These are phyloP conservation scores for Hymenotorrendiella dingleyae DNA, from an alignment of 2,329 filamentous ascomycete genomes.

Conservation along the genomic window DNA sequence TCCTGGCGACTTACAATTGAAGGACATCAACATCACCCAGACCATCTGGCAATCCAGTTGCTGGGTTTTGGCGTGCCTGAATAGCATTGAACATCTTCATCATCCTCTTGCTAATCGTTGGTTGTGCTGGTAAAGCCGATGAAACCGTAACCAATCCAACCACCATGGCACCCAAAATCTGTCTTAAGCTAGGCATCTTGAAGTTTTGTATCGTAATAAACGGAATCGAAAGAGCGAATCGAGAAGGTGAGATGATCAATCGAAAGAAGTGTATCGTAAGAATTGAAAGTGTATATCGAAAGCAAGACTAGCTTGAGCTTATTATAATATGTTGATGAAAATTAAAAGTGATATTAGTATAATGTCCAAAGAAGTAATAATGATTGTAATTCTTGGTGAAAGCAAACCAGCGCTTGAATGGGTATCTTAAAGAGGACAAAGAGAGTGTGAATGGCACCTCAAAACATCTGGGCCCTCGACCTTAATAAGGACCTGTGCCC, in stretches of 20 bases:
- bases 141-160: constrained; percentile 22
- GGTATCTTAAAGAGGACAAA: constrained; percentile 18
- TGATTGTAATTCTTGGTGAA: constrained; percentile 25
- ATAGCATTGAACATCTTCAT: constrained; percentile 22
- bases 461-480: constrained; percentile 14
- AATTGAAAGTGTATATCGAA: constrained; percentile 14
- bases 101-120: constrained; percentile 22
- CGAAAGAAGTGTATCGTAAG: background rate
- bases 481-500: constrained; percentile 17
- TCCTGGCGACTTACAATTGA: constrained; percentile 41
- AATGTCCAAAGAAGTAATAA: constrained; percentile 23
- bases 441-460: constrained; percentile 10
- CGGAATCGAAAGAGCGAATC: background rate
- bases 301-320: constrained; percentile 30
- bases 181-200: constrained; percentile 29
- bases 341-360: constrained; percentile 11
- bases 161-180: constrained; percentile 23
- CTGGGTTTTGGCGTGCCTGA: constrained; percentile 23
- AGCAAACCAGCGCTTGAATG: constrained; percentile 31
- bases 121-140: constrained; percentile 26
- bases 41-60: constrained; percentile 31
- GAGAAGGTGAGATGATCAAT: background rate
- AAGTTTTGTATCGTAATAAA: too few relatives aligned
- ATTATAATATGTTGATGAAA: constrained; percentile 17
- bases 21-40: constrained; percentile 46